Evolutionary conservation across 169 alveolate genomes (phyloP), one percentile per base, ranked within the genome.

Genomic region (Plasmodium knowlesi): DNA sequence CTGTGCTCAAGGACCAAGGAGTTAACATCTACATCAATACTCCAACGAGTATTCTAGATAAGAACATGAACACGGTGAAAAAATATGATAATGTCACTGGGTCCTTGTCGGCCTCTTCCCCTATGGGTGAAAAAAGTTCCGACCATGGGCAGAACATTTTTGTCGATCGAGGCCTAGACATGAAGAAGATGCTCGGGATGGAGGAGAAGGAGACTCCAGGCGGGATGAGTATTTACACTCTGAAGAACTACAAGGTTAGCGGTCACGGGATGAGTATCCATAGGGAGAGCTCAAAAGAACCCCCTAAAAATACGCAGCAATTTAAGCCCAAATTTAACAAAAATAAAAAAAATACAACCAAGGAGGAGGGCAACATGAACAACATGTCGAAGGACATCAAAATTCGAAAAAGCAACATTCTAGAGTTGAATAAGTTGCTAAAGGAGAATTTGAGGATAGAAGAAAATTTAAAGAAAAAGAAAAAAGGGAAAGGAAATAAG

Each of bases 401-500:
- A 76, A 74, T 74, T 19, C 19, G 85, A 43, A 86, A 76, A 74
- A 74, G 85, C 25, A 85, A 85, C 41, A 85, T 73, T 10, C 10
- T 53, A 1, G 93, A 85, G 30, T 34, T 85, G 19, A 85, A 85
- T 39, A 85, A 85, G 57, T 34, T 85, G 43, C 28, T 53, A 0
- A 57, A 86, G 32, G 86, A 74, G 54, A 86, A 86, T 86, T 74
- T 74, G 43, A 86, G 80, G 46, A 43, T 74, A 19, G 93, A 86
- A n/a, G 86, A 76, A 37, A 54, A 84, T 71, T 37, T 39, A 41
- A 43, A 84, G n/a, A 84, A 43, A 71, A 74, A 86, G 28, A 61
- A 54, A 16, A 28, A 16, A 28, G 43, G 28, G 10, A 46, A 39
- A 57, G 71, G 70, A 37, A 74, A 86, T 32, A 54, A 5, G 16